Conservation (phyloP, 129 eudicot species). For the Kitagawia praeruptora region DNA sequence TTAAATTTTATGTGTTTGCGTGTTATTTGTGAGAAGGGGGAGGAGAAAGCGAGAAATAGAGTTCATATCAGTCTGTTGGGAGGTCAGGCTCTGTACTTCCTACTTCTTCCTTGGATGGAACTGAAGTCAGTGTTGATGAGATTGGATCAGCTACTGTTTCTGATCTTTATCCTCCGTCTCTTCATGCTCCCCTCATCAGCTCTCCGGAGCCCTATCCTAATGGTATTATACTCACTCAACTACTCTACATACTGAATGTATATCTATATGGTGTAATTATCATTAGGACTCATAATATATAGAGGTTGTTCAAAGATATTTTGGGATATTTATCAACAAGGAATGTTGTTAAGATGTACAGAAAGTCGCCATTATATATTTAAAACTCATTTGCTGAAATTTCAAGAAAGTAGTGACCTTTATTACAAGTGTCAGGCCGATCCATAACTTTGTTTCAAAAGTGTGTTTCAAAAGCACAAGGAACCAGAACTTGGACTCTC, state of each 20-base stretch:
- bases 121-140: slow-evolving; percentile 73
- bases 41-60: slow-evolving; percentile 48
- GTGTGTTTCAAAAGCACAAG: slow-evolving; percentile 60
- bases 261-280: neutral
- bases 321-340: neutral
- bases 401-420: too few relatives aligned
- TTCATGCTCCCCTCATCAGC: slow-evolving; percentile 71
- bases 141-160: slow-evolving; percentile 67
- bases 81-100: slow-evolving; percentile 55
- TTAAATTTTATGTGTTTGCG: neutral
- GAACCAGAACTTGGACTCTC: slow-evolving; percentile 83
- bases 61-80: slow-evolving; percentile 60
- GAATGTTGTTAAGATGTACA: neutral
- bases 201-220: slow-evolving; percentile 47
- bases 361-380: too few relatives aligned
- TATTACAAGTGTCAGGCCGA: too few relatives aligned
- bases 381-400: too few relatives aligned
- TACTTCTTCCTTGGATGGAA: slow-evolving; percentile 44
- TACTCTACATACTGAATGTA: neutral
- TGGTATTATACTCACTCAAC: slow-evolving; percentile 23
- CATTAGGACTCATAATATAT: too few relatives aligned
- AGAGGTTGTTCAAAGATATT: too few relatives aligned
- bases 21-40: slow-evolving; percentile 17
- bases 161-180: slow-evolving; percentile 61
- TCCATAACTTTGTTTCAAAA: too few relatives aligned